Evolutionary conservation across 2,329 filamentous ascomycete genomes (phyloP).

Genomic region (Fusarium algeriense): DNA sequence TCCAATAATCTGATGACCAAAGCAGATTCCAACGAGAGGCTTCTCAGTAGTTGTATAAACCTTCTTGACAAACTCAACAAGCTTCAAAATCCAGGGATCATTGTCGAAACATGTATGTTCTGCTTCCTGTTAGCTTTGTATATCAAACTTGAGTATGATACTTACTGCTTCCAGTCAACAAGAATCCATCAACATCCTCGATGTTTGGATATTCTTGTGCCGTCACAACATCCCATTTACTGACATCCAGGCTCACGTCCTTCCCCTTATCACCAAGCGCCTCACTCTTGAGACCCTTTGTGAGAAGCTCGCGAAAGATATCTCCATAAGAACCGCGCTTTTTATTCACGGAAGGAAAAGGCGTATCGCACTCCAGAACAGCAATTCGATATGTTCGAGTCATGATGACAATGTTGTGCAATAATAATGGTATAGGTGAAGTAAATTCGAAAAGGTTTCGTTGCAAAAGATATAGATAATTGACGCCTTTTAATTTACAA

Average conservation of each 20-base stretch:
- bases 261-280: constrained; percentile 31
- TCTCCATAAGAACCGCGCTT: constrained; percentile 49
- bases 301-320: constrained; percentile 48
- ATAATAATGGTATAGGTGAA: not conserved
- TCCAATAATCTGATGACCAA: constrained; percentile 61
- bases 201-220: constrained; percentile 46
- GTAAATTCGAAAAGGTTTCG: not conserved
- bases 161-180: constrained; percentile 53
- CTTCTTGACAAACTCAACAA: constrained; percentile 53
- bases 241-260: constrained; percentile 44
- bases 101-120: constrained; percentile 55
- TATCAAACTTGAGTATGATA: not conserved
- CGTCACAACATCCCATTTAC: constrained; percentile 50
- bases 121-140: constrained; percentile 6
- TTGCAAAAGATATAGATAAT: not conserved
- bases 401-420: constrained; percentile 18
- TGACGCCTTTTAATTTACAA: constrained; percentile 11
- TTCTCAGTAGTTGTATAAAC: constrained; percentile 45
- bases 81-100: constrained; percentile 55
- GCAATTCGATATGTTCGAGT: constrained; percentile 45
- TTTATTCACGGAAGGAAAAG: constrained; percentile 45
- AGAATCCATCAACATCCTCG: constrained; percentile 48
- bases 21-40: constrained; percentile 60
- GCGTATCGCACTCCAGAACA: constrained; percentile 51
- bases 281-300: constrained; percentile 41